phyloP scores from a whole-genome alignment of 345 rosid species.

The Lepidium sativum region DNA sequence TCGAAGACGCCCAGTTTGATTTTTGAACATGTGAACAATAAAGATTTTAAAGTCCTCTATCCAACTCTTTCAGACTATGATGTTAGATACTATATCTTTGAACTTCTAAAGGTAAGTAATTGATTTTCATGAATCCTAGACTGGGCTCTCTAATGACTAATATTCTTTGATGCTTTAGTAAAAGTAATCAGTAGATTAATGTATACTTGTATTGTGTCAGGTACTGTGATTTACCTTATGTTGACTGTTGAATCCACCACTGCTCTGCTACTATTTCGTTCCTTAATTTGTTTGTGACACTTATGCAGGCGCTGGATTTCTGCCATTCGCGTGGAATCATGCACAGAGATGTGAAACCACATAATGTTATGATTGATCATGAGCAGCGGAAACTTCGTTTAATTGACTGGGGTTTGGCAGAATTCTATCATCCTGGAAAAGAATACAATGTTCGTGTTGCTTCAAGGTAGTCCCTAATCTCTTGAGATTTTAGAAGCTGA shows the following conservation, averaged over 20 bases:
- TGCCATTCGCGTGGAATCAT: slow-evolving; percentile 98
- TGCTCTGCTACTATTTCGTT: neutral
- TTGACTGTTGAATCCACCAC: neutral
- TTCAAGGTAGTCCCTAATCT: slow-evolving; percentile 50
- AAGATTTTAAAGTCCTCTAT: slow-evolving; percentile 90
- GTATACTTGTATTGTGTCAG: neutral
- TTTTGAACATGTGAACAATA: slow-evolving; percentile 88
- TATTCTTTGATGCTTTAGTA: neutral
- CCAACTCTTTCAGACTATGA: slow-evolving; percentile 84
- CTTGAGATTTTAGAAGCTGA: neutral
- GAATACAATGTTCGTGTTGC: slow-evolving; percentile 98
- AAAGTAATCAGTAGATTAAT: neutral
- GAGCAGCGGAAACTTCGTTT: slow-evolving; percentile 90
- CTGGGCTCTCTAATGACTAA: neutral
- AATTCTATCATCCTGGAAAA: slow-evolving; percentile 94
- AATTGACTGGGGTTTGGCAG: slow-evolving; percentile 98
- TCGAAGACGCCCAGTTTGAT: slow-evolving; percentile 91
- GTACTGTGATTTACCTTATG: neutral
- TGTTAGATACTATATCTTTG: slow-evolving; percentile 77
- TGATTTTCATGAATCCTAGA: slow-evolving; percentile 5
- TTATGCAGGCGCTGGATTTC: slow-evolving; percentile 78
- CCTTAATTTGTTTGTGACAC: neutral
- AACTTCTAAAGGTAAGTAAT: slow-evolving; percentile 69
- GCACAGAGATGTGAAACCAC: slow-evolving; percentile 99
- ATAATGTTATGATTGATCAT: slow-evolving; percentile 98